Percentiles rank a stretch among this genome's conserved stretches.
Conservation (phyloP, 106 monocot genomes). For the Hemerocallis citrina region DNA sequence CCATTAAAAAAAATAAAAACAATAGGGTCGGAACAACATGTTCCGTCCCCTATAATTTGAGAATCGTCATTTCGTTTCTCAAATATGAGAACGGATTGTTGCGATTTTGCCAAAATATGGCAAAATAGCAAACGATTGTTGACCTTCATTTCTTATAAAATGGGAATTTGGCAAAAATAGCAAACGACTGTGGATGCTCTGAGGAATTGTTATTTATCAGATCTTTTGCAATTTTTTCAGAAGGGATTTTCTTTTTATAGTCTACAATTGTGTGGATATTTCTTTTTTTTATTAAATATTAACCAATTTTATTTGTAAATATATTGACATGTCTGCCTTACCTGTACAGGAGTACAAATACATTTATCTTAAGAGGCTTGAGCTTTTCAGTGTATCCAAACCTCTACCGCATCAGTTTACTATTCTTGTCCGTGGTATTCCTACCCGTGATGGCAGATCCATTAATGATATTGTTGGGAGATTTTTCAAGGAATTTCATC, state of each 20-base stretch:
- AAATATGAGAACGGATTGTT: too few relatives aligned
- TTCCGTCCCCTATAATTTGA: too few relatives aligned
- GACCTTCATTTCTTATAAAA: too few relatives aligned
- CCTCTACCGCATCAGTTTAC: conserved; percentile 74
- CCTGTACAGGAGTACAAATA: conserved; percentile 70
- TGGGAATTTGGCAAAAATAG: too few relatives aligned
- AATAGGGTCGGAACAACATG: too few relatives aligned
- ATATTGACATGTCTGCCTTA: conserved; percentile 17
- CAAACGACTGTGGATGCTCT: too few relatives aligned
- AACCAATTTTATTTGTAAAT: neutral
- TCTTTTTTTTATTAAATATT: neutral
- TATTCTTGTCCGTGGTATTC: conserved; percentile 83
- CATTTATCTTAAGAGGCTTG: conserved; percentile 63
- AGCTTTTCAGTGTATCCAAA: conserved; percentile 54
- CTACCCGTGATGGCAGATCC: conserved; percentile 34
- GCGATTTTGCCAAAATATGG: too few relatives aligned
- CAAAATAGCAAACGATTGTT: too few relatives aligned
- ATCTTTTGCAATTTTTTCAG: too few relatives aligned
- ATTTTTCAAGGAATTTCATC: conserved; percentile 81
- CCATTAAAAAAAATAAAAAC: too few relatives aligned
- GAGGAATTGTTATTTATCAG: too few relatives aligned
- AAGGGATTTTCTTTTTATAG: neutral
- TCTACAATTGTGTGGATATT: neutral
- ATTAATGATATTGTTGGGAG: conserved; percentile 49
- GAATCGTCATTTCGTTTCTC: too few relatives aligned